Percentiles rank a stretch among this genome's conserved stretches.
Conservation (phyloP, 371 early-diverging fungal species). For the Mucor indicus region DNA sequence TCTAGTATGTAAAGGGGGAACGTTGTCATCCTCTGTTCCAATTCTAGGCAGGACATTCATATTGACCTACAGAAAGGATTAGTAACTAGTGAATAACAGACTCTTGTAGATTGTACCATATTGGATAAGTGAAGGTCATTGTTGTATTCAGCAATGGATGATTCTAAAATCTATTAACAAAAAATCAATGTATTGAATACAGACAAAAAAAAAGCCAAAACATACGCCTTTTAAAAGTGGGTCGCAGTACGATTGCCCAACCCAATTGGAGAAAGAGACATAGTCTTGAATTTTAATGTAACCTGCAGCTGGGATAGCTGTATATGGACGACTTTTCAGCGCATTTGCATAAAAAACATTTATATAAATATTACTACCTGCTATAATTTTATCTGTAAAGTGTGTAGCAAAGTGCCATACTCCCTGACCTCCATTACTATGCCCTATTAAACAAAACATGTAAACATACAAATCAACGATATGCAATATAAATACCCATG, state of each 20-base stretch:
- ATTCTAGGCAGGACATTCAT: conserved; percentile 58
- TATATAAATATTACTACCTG: too few species aligned
- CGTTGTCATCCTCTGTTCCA: conserved; percentile 68
- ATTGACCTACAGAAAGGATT: conserved; percentile 37
- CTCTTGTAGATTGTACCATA: conserved; percentile 40
- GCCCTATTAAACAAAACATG: conserved; percentile 36
- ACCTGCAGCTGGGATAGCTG: conserved; percentile 67
- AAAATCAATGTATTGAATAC: not conserved
- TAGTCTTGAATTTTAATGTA: conserved; percentile 71
- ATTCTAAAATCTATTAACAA: conserved; percentile 54
- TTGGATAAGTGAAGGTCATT: conserved; percentile 68
- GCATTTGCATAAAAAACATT: too few species aligned
- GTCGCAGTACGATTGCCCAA: conserved; percentile 61
- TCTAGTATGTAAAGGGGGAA: conserved; percentile 66
- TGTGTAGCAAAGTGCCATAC: conserved; percentile 70
- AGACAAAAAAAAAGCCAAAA: not conserved
- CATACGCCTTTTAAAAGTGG: conserved; percentile 59
- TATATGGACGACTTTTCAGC: too few species aligned
- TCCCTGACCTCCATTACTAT: conserved; percentile 78
- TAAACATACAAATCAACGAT: not conserved
- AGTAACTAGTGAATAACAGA: not conserved
- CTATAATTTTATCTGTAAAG: conserved; percentile 63
- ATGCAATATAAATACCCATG: conserved; percentile 17
- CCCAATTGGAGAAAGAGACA: conserved; percentile 59
- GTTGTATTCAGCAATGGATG: conserved; percentile 69